Evolutionary conservation across 163 green algal species (phyloP).

Genomic region (Chlamydomonas reinhardtii): DNA sequence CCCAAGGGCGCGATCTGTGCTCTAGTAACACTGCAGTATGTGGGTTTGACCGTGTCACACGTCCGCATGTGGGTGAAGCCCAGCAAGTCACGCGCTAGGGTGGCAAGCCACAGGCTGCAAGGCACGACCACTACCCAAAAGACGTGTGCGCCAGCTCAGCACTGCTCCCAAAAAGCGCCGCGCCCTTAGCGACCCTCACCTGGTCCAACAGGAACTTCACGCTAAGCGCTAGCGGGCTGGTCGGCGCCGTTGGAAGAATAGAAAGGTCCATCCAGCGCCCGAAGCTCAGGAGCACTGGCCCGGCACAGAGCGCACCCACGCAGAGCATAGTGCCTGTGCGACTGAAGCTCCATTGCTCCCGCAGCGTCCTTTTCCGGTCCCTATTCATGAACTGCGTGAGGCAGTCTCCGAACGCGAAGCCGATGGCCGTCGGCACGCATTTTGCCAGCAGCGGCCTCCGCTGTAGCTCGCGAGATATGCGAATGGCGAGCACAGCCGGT

Average conservation of each 20-base stretch:
- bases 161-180: background rate
- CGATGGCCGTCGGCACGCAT: slow-evolving; percentile 49
- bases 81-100: too few relatives aligned
- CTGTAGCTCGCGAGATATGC: slow-evolving; percentile 25
- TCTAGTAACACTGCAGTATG: too few relatives aligned
- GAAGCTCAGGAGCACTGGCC: slow-evolving; percentile 34
- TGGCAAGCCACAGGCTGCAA: background rate
- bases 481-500: slow-evolving; percentile 25
- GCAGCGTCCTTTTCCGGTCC: background rate
- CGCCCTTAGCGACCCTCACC: background rate
- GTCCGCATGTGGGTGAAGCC: too few relatives aligned
- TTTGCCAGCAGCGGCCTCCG: slow-evolving; percentile 44
- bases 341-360: slow-evolving; percentile 11
- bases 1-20: too few relatives aligned
- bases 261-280: slow-evolving; percentile 48
- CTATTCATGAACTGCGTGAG: slow-evolving; percentile 52
- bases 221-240: background rate
- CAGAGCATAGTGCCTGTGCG: slow-evolving; percentile 38
- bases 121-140: background rate
- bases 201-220: slow-evolving; percentile 50
- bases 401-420: slow-evolving; percentile 48
- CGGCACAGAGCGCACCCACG: slow-evolving; percentile 31
- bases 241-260: background rate
- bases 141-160: too few relatives aligned
- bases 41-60: too few relatives aligned